These are phyloP conservation scores for Physcia stellaris DNA, from an alignment of 495 filamentous ascomycete genomes.

Conservation along the genomic window DNA sequence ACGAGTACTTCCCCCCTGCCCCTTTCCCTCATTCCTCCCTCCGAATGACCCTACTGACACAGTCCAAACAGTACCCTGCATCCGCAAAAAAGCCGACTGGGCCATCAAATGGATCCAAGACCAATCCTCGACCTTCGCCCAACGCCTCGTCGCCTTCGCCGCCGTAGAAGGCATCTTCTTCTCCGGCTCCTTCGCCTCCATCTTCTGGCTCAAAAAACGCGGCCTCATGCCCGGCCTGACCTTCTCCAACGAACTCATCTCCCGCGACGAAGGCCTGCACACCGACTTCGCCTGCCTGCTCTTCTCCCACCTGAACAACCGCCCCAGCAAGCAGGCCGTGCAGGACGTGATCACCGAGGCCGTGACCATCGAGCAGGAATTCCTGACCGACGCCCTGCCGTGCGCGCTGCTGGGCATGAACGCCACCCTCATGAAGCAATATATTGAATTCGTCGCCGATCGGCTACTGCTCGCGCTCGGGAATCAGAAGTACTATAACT, in stretches of 20 bases:
- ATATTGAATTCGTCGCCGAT: conserved; percentile 98
- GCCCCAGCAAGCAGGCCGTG: conserved; percentile 67
- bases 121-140: conserved; percentile 81
- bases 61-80: conserved; percentile 62
- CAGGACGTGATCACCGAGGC: conserved; percentile 86
- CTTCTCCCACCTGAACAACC: conserved; percentile 88
- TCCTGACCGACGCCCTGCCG: conserved; percentile 89
- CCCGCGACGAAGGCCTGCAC: conserved; percentile 97
- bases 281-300: conserved; percentile 97
- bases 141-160: conserved; percentile 92
- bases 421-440: conserved; percentile 92
- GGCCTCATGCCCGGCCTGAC: conserved; percentile 96
- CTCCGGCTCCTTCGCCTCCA: conserved; percentile 95
- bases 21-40: background rate
- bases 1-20: conserved; percentile 49
- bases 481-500: conserved; percentile 84
- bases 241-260: conserved; percentile 99
- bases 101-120: conserved; percentile 90
- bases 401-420: conserved; percentile 95
- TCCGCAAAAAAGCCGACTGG: conserved; percentile 97
- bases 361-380: conserved; percentile 91
- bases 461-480: conserved; percentile 84
- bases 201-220: conserved; percentile 99
- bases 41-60: conserved; percentile 12
- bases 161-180: conserved; percentile 99